These are phyloP conservation scores for Aurinia saxatilis DNA, from an alignment of 345 rosid species.

Conservation along the genomic window DNA sequence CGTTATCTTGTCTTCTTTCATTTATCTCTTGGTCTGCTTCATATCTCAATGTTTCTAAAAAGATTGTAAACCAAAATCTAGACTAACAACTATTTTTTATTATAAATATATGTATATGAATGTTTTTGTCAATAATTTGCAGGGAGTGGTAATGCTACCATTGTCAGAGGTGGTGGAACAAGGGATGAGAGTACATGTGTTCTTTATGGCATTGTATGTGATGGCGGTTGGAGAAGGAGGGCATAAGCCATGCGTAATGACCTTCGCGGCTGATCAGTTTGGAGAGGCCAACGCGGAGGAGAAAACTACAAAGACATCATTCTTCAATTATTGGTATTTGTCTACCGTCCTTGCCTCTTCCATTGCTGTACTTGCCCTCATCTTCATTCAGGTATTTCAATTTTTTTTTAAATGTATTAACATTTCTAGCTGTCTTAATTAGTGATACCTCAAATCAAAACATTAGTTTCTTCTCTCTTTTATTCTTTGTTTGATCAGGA, in stretches of 20 bases:
- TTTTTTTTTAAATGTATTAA: neutral
- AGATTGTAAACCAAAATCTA: neutral
- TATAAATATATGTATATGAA: neutral
- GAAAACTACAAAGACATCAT: slow-evolving; percentile 74
- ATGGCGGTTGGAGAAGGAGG: slow-evolving; percentile 89
- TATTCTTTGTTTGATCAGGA: no score
- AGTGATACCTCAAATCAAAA: no score
- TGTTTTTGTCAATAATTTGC: neutral
- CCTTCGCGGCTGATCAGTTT: slow-evolving; percentile 94
- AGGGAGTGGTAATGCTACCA: slow-evolving; percentile 73
- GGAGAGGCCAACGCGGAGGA: slow-evolving; percentile 52
- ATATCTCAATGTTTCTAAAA: neutral
- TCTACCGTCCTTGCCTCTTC: slow-evolving; percentile 56
- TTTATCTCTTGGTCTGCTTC: slow-evolving; percentile 42
- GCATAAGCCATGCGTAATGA: slow-evolving; percentile 88
- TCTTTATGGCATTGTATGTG: slow-evolving; percentile 62
- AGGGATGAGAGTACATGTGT: slow-evolving; percentile 37
- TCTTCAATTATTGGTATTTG: slow-evolving; percentile 90
- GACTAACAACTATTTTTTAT: neutral
- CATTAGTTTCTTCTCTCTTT: neutral
- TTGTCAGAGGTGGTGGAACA: slow-evolving; percentile 44
- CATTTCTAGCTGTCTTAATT: neutral
- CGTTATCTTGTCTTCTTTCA: slow-evolving; percentile 49
- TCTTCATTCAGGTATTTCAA: slow-evolving; percentile 58
- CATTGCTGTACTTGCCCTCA: slow-evolving; percentile 44